Evolutionary conservation across 2,329 filamentous ascomycete species (phyloP), one percentile per base, ranked within the genome.

Genomic region (Ophiostoma perfectum): DNA sequence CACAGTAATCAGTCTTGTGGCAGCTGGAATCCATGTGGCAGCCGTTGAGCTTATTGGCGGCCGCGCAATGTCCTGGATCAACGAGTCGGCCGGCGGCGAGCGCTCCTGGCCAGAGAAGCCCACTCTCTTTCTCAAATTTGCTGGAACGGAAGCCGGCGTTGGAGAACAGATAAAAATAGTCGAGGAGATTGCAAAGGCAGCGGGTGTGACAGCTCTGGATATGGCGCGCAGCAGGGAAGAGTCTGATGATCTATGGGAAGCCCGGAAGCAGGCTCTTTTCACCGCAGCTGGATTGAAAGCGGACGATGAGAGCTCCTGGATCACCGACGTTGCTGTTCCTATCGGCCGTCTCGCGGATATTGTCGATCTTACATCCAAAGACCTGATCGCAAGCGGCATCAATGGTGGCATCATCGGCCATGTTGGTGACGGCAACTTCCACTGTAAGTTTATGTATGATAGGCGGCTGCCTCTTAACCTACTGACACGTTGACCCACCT

Each of bases 21-120:
- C 86, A 60, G 85, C 90, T 66, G 93, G 92, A 38, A 86, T 97
- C 11, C 91, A 91, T 45, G 88, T 97, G 58, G 93, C 93, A 0
- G 93, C 93, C n/a, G 87, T 97, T 62, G 93, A 97, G 80, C 90
- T 97, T 68, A 82, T 97, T 39, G 93, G 97, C 79, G 93, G 96
- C 76, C 89, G 92, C 69, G 92, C 96, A 80, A 97, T 97, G 86
- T 81, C 80, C 73, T 85, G 83, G 75, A 87, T 89, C 78, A 88
- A 89, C 78, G 81, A 84, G 41, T 85, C 88, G 0, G 88, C 89
- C 39, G 83, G 81, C 75, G 93, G 90, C 0, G 81, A 82, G 42
- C 85, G 88, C 70, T 78, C 78, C 7, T 94, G 91, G 90, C 82
- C 82, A 66, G 90, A 92, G 78, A 84, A 83, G 2, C 90, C 91